Base-by-base conservation (phyloP, 768 basidiomycete species). In the Lactarius evosmus region DNA sequence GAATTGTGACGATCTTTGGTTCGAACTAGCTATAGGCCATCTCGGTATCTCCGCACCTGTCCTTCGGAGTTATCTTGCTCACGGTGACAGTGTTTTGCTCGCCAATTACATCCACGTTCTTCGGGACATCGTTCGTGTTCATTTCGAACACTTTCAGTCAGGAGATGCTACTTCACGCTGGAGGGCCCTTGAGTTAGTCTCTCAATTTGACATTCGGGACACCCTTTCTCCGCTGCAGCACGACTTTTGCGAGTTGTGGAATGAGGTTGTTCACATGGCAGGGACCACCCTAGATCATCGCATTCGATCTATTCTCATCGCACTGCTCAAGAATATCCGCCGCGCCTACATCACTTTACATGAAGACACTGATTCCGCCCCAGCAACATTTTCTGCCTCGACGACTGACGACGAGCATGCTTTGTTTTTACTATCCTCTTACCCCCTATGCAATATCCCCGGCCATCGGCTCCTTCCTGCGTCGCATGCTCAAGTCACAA, bases 211-310 rank as follows among this genome's bases (percentile, higher is more conserved):
- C 4, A 14, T 14, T 14, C 38, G 22, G 27, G 3, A 1, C 0
- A 57, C 62, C 7, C 29, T 30, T 12, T 36, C 7, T 1, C 27
- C 27, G 3, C 52, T 60, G 1, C 51, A 33, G 14, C 50, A 44
- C 50, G 60, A 54, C 33, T 61, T 61, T 22, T 61, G 53, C 17
- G 7, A 14, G 22, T 36, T 61, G 19, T 61, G 60, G 60, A 61
- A 61, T 32, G 52, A 33, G 30, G 49, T 62, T 7, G 49, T 52
- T 7, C n/a, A 58, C 22, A 19, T 7, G 8, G 56, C 50, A 12
- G 30, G 41, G 22, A 30, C 36, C 12, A 50, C 40, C 29, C 3
- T 40, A 0, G 6, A 22, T 22, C 17, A 4, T 22, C 25, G 40
- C 14, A 19, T 27, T 19, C 22, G 7, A 29, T 22, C 0, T 7